Conservation (phyloP, 805 yeast species). For the Metahyphopichia silvanorum region DNA sequence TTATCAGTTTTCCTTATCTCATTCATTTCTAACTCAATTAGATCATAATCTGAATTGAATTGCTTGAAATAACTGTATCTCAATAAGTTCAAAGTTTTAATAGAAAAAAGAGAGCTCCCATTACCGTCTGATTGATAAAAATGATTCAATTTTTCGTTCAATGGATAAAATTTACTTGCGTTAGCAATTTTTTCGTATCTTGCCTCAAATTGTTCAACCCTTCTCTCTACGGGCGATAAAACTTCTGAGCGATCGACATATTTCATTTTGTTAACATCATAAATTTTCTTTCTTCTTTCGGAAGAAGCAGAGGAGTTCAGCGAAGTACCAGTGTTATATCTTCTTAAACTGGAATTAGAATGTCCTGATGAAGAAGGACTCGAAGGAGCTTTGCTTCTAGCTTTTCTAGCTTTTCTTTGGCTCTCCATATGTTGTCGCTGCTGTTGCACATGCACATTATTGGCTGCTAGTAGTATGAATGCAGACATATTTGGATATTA, state of each 20-base stretch:
- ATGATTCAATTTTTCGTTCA: slow-evolving; percentile 9
- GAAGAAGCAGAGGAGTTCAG: slow-evolving; percentile 2
- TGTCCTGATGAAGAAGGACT: too few species aligned
- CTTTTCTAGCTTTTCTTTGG: too few species aligned
- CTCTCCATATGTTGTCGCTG: too few species aligned
- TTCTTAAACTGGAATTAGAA: neutral
- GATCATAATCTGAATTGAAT: slow-evolving; percentile 6
- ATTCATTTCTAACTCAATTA: slow-evolving; percentile 1
- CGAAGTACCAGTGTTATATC: slow-evolving; percentile 1
- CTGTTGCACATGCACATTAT: too few species aligned
- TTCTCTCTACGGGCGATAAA: slow-evolving; percentile 7
- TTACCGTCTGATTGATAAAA: slow-evolving; percentile 4
- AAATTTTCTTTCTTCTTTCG: slow-evolving; percentile 7
- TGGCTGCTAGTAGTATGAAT: too few species aligned
- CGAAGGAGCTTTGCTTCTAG: too few species aligned
- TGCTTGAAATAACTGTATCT: slow-evolving; percentile 14
- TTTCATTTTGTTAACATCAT: slow-evolving; percentile 6
- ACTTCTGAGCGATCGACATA: slow-evolving; percentile 7
- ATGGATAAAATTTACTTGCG: slow-evolving; percentile 3
- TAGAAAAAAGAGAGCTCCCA: slow-evolving; percentile 6
- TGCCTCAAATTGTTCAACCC: slow-evolving; percentile 10
- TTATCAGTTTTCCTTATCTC: neutral
- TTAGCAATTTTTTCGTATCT: slow-evolving; percentile 5
- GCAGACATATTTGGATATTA: too few species aligned
- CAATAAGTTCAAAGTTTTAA: slow-evolving; percentile 8